These are phyloP conservation scores for Dictyophora rubrovolvata DNA, from an alignment of 768 basidiomycete genomes.

Conservation along the genomic window DNA sequence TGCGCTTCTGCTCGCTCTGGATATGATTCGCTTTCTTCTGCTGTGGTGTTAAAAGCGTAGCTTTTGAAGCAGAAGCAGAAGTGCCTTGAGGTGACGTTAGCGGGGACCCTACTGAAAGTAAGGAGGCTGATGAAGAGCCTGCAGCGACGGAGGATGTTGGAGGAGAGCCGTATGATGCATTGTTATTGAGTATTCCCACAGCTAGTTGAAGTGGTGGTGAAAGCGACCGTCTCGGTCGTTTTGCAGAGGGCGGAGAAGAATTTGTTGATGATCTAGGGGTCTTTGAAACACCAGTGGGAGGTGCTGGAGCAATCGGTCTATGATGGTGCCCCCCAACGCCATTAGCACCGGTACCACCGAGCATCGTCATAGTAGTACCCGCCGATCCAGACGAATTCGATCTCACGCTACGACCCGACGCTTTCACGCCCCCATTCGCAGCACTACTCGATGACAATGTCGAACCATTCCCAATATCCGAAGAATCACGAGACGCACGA, in stretches of 20 bases:
- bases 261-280: conserved; percentile 19
- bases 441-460: conserved; percentile 17
- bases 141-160: neutral
- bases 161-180: neutral
- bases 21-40: conserved; percentile 95
- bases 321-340: conserved; percentile 8
- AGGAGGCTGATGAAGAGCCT: neutral
- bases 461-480: conserved; percentile 15
- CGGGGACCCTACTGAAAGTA: conserved; percentile 9
- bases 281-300: conserved; percentile 21
- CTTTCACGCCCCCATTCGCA: conserved; percentile 9
- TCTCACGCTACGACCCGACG: conserved; percentile 10
- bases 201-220: conserved; percentile 9
- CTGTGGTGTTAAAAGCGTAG: conserved; percentile 56
- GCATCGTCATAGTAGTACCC: neutral
- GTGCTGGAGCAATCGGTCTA: conserved; percentile 21
- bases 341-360: neutral
- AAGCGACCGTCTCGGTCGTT: conserved; percentile 10
- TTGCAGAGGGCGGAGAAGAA: conserved; percentile 11
- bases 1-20: conserved; percentile 86
- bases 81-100: conserved; percentile 8
- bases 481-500: conserved; percentile 26
- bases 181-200: conserved; percentile 24
- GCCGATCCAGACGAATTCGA: conserved; percentile 6
- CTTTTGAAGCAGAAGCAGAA: conserved; percentile 18